Evolutionary conservation across 352 stramenopile genomes (phyloP), one percentile per base, ranked within the genome.

Genomic region (Phytopythium helicoides): DNA sequence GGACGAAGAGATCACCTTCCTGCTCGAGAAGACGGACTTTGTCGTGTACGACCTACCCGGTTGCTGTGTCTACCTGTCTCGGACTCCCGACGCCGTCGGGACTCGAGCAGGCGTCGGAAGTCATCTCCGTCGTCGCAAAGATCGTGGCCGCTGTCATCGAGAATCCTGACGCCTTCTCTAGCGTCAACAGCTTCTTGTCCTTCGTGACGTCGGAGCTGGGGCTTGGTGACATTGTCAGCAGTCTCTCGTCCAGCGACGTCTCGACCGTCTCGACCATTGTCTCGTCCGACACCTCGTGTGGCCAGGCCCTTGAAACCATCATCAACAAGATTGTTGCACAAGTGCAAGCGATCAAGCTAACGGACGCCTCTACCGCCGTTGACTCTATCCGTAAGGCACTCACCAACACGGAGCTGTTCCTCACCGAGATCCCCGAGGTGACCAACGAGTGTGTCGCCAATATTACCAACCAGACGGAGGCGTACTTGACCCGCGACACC

Each of bases 1-100:
- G 5, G 56, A 78, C 22, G 62, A 73, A 11, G 75, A 87, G 55
- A 42, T 87, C n/a, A 12, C 75, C 47, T 52, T 68, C 33, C n/a
- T 86, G 34, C 41, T 89, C 12, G 66, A 64, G 53, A 80, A 89
- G 56, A 78, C 73, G 39, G 75, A 87, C 57, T 70, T 73, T 6
- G 72, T 73, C 4, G 56, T 85, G 15, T 66, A 59, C 22, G 79
- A 89, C 52, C 48, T 87, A 3, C 79, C 79, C 0, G n/a, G 53
- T 64, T 21, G 73, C 72, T 0, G 78, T 86, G 23, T 56, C 66
- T n/a, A 70, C 62, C 7, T 87, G 79, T 35, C 45, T 74, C 11
- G 74, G 74, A 6, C 55, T 72, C 21, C 53, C 52, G 9, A 50
- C 61, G 1, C 64, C 69, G 0, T 2, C 49, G 0, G 56, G 22